A percentile compares a stretch with the other conserved stretches of the same genome.
phyloP scores from a whole-genome alignment of 352 stramenopile species.

The Globisporangium perplexum region DNA sequence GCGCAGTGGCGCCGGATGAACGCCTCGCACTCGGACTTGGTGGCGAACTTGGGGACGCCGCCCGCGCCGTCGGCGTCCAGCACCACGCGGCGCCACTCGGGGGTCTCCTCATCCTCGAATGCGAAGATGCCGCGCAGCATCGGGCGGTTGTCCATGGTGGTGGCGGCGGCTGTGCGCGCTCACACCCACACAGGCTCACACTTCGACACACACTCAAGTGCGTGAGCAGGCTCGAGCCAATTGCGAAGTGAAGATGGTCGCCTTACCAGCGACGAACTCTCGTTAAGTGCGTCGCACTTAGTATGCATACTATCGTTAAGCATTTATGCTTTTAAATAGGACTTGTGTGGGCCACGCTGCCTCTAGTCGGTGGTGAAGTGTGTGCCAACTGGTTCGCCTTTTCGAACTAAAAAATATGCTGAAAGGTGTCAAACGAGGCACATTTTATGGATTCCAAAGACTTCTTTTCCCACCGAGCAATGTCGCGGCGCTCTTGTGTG shows the following conservation, averaged over 20 bases:
- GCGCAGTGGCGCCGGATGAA: conserved; percentile 87
- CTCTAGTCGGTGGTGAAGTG: not conserved
- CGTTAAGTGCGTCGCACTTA: no score
- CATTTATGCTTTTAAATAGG: not conserved
- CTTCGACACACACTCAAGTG: no score
- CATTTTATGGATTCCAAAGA: no score
- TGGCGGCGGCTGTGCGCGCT: no score
- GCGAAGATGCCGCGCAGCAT: conserved; percentile 81
- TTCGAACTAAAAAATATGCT: no score
- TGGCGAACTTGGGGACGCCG: conserved; percentile 84
- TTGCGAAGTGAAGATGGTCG: conserved; percentile 1
- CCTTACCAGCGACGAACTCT: not conserved
- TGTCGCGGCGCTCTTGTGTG: no score
- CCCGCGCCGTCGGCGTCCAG: conserved; percentile 47
- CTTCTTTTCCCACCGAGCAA: no score
- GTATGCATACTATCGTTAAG: no score
- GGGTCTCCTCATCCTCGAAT: conserved; percentile 84
- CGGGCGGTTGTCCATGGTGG: conserved; percentile 32
- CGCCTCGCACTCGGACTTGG: conserved; percentile 81
- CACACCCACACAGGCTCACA: not conserved
- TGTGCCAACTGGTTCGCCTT: no score
- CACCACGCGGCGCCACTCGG: conserved; percentile 69
- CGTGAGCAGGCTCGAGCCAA: not conserved
- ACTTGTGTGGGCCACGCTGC: not conserved
- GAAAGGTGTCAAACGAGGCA: not conserved